Evolutionary conservation across 2,329 filamentous ascomycete species (phyloP).

Genomic region (Cryoendolithus antarcticus): DNA sequence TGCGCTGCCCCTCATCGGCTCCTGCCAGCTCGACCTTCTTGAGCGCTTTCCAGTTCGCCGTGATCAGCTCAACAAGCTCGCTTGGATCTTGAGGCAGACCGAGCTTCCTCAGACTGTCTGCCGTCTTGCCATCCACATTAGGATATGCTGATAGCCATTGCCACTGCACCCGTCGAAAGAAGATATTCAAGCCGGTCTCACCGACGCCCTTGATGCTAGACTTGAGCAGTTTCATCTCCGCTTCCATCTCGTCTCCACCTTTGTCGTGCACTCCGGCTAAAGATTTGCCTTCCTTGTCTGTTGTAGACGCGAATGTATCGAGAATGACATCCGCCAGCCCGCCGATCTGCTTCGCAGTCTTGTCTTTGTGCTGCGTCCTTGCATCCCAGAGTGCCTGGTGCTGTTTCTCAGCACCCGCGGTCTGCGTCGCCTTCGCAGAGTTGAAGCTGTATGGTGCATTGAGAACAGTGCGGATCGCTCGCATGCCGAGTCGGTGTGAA

Average conservation of each 20-base stretch:
- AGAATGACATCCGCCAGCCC: slow-evolving; percentile 21
- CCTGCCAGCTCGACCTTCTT: slow-evolving; percentile 18
- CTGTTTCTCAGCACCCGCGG: slow-evolving; percentile 26
- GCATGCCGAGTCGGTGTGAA: slow-evolving; percentile 31
- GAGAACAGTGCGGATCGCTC: slow-evolving; percentile 32
- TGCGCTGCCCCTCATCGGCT: slow-evolving; percentile 23
- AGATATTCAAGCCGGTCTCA: slow-evolving; percentile 30
- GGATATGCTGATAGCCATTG: slow-evolving; percentile 27
- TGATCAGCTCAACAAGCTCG: slow-evolving; percentile 23
- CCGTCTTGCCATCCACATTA: slow-evolving; percentile 27
- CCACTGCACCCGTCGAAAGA: slow-evolving; percentile 30
- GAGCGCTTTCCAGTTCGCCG: slow-evolving; percentile 25
- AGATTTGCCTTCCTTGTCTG: slow-evolving; percentile 21
- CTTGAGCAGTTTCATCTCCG: slow-evolving; percentile 21
- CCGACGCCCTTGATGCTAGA: slow-evolving; percentile 30
- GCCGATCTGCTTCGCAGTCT: slow-evolving; percentile 31
- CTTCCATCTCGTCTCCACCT: slow-evolving; percentile 17
- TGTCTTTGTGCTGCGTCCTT: slow-evolving; percentile 34
- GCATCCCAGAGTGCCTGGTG: slow-evolving; percentile 30
- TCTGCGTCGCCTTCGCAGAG: slow-evolving; percentile 21
- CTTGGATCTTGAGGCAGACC: slow-evolving; percentile 25
- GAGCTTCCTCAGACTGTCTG: slow-evolving; percentile 22
- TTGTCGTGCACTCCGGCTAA: slow-evolving; percentile 23
- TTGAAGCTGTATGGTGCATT: slow-evolving; percentile 31
- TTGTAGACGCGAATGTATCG: slow-evolving; percentile 20